phyloP scores from a whole-genome alignment of 2,329 filamentous ascomycete genomes.

The Diaporthe sp. region DNA sequence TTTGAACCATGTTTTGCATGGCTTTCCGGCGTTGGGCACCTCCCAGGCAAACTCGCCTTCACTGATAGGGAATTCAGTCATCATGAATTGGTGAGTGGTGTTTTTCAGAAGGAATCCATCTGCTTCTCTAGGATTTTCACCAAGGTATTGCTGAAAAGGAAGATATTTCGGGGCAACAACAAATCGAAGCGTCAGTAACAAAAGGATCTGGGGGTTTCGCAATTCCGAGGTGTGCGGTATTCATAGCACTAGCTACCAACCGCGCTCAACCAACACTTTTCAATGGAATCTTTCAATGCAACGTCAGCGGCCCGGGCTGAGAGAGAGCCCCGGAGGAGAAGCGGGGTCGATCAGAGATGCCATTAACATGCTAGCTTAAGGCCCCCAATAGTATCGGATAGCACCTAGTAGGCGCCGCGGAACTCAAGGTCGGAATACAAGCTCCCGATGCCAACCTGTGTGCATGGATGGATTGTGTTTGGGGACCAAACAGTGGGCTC shows the following conservation, averaged over 20 bases:
- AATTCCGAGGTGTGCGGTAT: not conserved
- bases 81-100: not conserved
- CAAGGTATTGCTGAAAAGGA: not conserved
- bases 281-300: not conserved
- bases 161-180: not conserved
- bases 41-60: slow-evolving; percentile 38
- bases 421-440: not conserved
- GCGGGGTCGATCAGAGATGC: not conserved
- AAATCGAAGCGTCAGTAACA: not conserved
- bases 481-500: not conserved
- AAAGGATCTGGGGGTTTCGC: not conserved
- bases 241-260: not conserved
- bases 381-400: not conserved
- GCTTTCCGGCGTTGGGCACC: slow-evolving; percentile 38
- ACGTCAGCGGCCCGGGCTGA: not conserved
- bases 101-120: not conserved
- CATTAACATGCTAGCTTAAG: not conserved
- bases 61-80: slow-evolving; percentile 1
- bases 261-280: not conserved
- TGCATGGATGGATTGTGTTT: not conserved
- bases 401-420: not conserved
- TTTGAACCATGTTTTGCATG: slow-evolving; percentile 34
- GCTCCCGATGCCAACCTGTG: too few species aligned
- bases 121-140: not conserved
- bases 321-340: not conserved